Evolutionary conservation across 2,329 filamentous ascomycete genomes (phyloP).

Genomic region (Alternaria sp.): DNA sequence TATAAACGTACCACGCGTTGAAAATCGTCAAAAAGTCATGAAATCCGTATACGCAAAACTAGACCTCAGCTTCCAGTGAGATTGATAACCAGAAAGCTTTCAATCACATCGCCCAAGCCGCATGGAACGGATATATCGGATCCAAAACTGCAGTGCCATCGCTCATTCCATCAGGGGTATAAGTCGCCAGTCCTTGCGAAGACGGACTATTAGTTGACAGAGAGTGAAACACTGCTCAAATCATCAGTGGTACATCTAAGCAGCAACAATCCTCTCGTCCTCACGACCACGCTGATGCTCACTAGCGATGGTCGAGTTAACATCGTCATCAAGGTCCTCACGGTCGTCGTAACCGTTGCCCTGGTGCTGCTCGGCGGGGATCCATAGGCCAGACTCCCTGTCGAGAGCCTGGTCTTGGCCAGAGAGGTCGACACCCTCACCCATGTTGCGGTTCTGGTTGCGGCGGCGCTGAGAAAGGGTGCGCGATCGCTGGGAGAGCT

Average conservation of each 20-base stretch:
- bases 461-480: constrained; percentile 83
- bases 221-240: constrained; percentile 29
- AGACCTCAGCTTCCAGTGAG: constrained; percentile 1
- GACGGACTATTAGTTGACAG: constrained; percentile 35
- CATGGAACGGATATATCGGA: constrained; percentile 11
- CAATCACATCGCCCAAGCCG: constrained; percentile 22
- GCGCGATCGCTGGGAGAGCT: constrained; percentile 86
- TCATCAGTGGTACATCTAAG: constrained; percentile 36
- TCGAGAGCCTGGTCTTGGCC: constrained; percentile 83
- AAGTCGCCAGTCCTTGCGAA: constrained; percentile 37
- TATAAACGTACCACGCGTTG: constrained; percentile 12
- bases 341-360: constrained; percentile 71
- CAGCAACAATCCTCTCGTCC: constrained; percentile 54
- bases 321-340: constrained; percentile 68
- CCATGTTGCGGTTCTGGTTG: constrained; percentile 70
- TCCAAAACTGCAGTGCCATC: constrained; percentile 20
- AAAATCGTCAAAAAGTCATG: constrained; percentile 19
- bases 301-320: constrained; percentile 50
- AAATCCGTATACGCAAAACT: constrained; percentile 15
- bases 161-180: constrained; percentile 45
- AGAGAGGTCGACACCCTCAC: constrained; percentile 82
- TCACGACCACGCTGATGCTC: constrained; percentile 57
- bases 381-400: constrained; percentile 81
- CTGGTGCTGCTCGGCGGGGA: constrained; percentile 70
- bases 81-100: constrained; percentile 7